A percentile compares a stretch with the other conserved stretches of the same genome.
Evolutionary conservation across 139 green algal species (phyloP).

Genomic region (Coccomyxa sp.): DNA sequence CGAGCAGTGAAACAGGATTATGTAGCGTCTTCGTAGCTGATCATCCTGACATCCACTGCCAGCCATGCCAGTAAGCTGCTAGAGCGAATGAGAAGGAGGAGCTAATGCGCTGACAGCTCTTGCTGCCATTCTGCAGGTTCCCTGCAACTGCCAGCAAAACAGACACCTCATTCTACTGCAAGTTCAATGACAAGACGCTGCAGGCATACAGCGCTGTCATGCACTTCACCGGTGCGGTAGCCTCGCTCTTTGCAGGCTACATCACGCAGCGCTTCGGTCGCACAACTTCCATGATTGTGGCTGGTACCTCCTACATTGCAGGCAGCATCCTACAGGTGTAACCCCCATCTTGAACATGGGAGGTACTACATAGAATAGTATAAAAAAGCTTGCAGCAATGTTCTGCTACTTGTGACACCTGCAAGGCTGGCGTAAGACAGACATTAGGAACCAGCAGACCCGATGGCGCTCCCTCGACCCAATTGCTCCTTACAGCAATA

Average conservation of each 20-base stretch:
- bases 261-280: conserved; percentile 17
- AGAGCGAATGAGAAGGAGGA: background rate
- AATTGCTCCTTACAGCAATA: background rate
- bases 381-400: background rate
- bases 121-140: conserved; percentile 4
- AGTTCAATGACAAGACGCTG: conserved; percentile 15
- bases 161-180: conserved; percentile 22
- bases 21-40: too few species aligned
- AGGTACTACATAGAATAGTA: background rate
- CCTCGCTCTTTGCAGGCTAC: conserved; percentile 12
- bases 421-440: background rate
- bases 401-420: background rate
- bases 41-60: too few species aligned
- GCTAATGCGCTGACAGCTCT: background rate
- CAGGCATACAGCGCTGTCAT: conserved; percentile 14
- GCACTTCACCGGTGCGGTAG: conserved; percentile 21
- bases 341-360: conserved; percentile 15
- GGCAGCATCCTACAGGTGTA: conserved; percentile 36
- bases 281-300: conserved; percentile 27
- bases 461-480: background rate
- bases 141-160: background rate
- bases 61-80: too few species aligned
- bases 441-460: background rate
- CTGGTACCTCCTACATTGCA: conserved; percentile 40
- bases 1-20: background rate